phyloP scores from a whole-genome alignment of 1,284 basidiomycete species.

The Cryptococcus neoformans region DNA sequence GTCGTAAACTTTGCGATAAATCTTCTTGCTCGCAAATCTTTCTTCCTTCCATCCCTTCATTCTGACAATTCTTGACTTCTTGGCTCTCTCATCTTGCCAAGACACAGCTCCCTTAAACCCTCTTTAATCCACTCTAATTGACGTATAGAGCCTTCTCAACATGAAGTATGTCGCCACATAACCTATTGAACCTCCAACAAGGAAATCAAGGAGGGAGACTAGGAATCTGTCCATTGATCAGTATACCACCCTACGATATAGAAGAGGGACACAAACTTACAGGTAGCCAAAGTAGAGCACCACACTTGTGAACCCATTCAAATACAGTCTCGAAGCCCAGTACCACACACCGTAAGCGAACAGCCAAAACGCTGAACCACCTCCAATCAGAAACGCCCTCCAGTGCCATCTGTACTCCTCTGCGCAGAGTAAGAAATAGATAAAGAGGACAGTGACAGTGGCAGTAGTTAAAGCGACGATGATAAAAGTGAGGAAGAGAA shows the following conservation, averaged over 20 bases:
- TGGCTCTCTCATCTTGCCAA: neutral
- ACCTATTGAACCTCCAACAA: slow-evolving; percentile 82
- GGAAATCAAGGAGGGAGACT: slow-evolving; percentile 78
- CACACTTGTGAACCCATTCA: slow-evolving; percentile 79
- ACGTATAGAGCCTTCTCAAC: slow-evolving; percentile 71
- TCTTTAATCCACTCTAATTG: slow-evolving; percentile 53
- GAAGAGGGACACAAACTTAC: slow-evolving; percentile 27
- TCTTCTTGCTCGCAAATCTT: too few species aligned
- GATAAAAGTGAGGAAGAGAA: slow-evolving; percentile 81
- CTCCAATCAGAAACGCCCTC: slow-evolving; percentile 87
- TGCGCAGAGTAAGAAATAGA: slow-evolving; percentile 89
- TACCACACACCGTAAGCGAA: slow-evolving; percentile 69
- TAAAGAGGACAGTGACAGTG: slow-evolving; percentile 84
- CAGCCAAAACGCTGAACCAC: slow-evolving; percentile 91
- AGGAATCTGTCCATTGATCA: slow-evolving; percentile 52
- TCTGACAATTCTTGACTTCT: slow-evolving; percentile 2
- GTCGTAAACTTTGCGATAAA: neutral
- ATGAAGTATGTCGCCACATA: slow-evolving; percentile 87
- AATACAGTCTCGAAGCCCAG: slow-evolving; percentile 78
- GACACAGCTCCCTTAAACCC: neutral
- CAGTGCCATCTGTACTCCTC: slow-evolving; percentile 99
- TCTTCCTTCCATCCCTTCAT: too few species aligned
- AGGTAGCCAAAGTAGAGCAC: slow-evolving; percentile 91
- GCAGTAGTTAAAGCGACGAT: slow-evolving; percentile 85
- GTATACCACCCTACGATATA: neutral